Base-by-base conservation (phyloP, 208 protist genomes). In the Leishmania turanica region DNA sequence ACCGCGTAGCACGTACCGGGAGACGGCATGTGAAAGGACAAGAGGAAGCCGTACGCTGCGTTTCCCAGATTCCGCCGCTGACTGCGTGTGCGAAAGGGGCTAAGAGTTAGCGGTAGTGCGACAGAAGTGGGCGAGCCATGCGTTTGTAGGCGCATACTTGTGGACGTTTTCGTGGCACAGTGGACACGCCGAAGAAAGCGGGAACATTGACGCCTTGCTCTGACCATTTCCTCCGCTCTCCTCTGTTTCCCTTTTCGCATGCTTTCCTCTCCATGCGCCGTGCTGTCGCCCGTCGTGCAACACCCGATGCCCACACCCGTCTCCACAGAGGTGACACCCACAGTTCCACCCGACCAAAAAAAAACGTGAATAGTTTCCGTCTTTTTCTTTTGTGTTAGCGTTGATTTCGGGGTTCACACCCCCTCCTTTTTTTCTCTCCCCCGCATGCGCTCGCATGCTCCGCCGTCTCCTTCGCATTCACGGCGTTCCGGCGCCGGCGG, bases 391-490 rank as follows among this genome's bases (percentile, higher is more conserved):
- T 42, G 27, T 0, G 64, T 42, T 4, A 42, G 15, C 11, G 64
- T 45, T 15, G 13, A 4, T 2, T 15, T 34, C 34, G 37, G 21
- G 21, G 17, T 45, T 3, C 8, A 3, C 1, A 74, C 0, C 8
- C 8, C 21, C 0, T 53, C 21, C 45, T 17, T 11, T 1, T 17
- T 11, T 1, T 73, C 6, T 51, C 21, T 31, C 2, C 31, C 27
- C 31, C 27, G 8, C 27, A 47, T 1, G 3, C 37, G 31, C n/a
- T 60, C 21, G 15, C 0, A 79, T 79, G 62, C 24, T 79, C 40
- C 76, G 76, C 64, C 72, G 47, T 60, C 56, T 92, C 13, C 54
- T 87, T 75, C 51, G 74, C 58, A 3, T n/a, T 4, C 15, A 27
- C 34, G 72, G 49, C 24, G 56, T 62, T 19, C 3, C 9, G 31